phyloP scores from a whole-genome alignment of 345 rosid genomes.

The Melaleuca quinquenervia region DNA sequence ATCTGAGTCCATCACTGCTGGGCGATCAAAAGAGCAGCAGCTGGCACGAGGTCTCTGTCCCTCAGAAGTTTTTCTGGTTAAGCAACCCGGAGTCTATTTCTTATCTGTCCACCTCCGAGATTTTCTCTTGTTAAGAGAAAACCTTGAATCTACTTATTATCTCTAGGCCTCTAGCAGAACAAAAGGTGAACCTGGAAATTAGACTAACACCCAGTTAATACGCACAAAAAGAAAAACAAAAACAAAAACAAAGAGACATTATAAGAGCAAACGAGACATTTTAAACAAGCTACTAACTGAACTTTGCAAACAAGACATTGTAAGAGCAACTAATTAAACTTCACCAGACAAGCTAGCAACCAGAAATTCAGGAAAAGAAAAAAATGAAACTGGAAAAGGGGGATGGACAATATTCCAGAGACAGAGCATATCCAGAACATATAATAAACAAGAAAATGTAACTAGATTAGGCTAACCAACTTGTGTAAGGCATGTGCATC shows the following conservation, averaged over 20 bases:
- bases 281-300: background rate
- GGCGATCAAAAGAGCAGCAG: constrained; percentile 1
- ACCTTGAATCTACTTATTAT: background rate
- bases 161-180: background rate
- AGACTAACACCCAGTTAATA: background rate
- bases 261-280: background rate
- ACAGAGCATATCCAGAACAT: constrained; percentile 19
- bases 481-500: background rate
- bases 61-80: constrained; percentile 7
- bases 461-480: background rate
- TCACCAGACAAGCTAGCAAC: constrained; percentile 3
- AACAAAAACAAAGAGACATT: background rate
- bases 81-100: constrained; percentile 3
- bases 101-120: background rate
- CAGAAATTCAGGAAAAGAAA: constrained; percentile 5
- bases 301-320: background rate
- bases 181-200: background rate
- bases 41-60: constrained; percentile 2
- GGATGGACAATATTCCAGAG: background rate
- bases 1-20: constrained; percentile 43
- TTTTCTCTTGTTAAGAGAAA: background rate
- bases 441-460: background rate
- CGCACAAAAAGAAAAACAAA: background rate
- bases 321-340: background rate
- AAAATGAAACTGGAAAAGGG: constrained; percentile 2